Percentiles rank a stretch among this genome's conserved stretches.
Conservation (phyloP, 2,329 filamentous ascomycete genomes). For the Kalmusia sp. region DNA sequence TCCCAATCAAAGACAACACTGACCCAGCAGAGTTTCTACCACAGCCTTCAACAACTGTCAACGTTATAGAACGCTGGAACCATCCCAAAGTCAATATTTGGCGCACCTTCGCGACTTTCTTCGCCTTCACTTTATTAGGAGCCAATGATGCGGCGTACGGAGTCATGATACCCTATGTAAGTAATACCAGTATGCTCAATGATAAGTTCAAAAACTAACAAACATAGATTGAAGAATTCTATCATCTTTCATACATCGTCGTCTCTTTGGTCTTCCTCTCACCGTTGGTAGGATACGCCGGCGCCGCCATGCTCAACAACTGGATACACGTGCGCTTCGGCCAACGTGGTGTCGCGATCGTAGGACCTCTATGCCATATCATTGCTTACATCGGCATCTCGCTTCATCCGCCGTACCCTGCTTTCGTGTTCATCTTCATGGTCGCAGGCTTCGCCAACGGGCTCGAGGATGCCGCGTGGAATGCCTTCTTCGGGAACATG, state of each 20-base stretch:
- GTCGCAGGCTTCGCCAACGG: conserved; percentile 75
- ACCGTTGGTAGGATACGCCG: conserved; percentile 68
- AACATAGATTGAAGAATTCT: conserved; percentile 63
- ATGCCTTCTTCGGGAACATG: conserved; percentile 72
- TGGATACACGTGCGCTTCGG: conserved; percentile 67
- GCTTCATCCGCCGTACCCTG: conserved; percentile 71
- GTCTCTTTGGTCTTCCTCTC: conserved; percentile 71
- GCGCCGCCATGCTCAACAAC: conserved; percentile 68
- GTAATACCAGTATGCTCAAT: background rate
- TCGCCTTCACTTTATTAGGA: conserved; percentile 67
- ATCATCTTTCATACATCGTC: conserved; percentile 64
- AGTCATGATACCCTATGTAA: conserved; percentile 41
- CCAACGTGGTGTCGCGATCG: conserved; percentile 72
- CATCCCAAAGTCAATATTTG: conserved; percentile 62
- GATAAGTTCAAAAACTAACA: conserved; percentile 11
- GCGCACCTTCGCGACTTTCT: conserved; percentile 64
- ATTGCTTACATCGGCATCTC: conserved; percentile 68
- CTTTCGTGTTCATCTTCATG: conserved; percentile 67
- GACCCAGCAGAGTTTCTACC: conserved; percentile 47
- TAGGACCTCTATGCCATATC: conserved; percentile 68
- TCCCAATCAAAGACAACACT: conserved; percentile 11
- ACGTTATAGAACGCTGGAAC: conserved; percentile 66
- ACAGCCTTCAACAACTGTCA: conserved; percentile 50
- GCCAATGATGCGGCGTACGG: conserved; percentile 71
- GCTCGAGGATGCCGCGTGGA: conserved; percentile 66